Base-by-base conservation (phyloP, 2,329 filamentous ascomycete genomes). In the Parastagonospora avenae region DNA sequence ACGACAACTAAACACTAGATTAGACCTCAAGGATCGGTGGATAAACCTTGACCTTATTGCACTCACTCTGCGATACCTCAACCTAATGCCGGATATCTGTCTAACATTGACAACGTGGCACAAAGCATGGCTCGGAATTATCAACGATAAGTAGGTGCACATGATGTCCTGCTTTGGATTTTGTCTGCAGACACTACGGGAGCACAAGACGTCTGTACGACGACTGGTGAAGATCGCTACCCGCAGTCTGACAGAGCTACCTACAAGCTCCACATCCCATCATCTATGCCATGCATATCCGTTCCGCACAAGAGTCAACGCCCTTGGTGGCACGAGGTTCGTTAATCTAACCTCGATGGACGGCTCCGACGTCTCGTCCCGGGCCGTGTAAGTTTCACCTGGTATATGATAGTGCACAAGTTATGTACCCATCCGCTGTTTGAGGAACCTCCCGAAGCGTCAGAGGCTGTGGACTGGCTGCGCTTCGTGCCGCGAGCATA, bases 311-410 rank as follows among this genome's bases (percentile, higher is more conserved):
- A 46, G 38, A 19, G 42, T 50, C 44, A 53, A 50, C 57, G 50
- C 49, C 50, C 37, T 54, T 44, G 57, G 59, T 64, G 49, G 62
- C 57, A 70, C 66, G 61, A 56, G 56, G 44, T 50, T 71, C 67
- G 69, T 71, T 58, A 69, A 71, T 70, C 68, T 67, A 60, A 63
- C 54, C 51, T 42, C 57, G 56, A 50, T 53, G 57, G 55, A 57
- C 57, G 54, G 51, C 60, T 60, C 65, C 58, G 50, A 67, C 58
- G 52, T 46, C 55, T 62, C 70, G 70, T 69, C 61, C 70, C 70
- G 70, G 59, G 57, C 70, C 68, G 66, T 42, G 32, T 42, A 62
- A 55, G 49, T 64, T 62, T 67, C 63, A 68, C 59, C 49, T 63
- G 56, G 52, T 60, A 48, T 19, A 28, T 19, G 27, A 28, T 46